Base-by-base conservation (phyloP, 2,329 filamentous ascomycete genomes). In the Bisporella sp. region DNA sequence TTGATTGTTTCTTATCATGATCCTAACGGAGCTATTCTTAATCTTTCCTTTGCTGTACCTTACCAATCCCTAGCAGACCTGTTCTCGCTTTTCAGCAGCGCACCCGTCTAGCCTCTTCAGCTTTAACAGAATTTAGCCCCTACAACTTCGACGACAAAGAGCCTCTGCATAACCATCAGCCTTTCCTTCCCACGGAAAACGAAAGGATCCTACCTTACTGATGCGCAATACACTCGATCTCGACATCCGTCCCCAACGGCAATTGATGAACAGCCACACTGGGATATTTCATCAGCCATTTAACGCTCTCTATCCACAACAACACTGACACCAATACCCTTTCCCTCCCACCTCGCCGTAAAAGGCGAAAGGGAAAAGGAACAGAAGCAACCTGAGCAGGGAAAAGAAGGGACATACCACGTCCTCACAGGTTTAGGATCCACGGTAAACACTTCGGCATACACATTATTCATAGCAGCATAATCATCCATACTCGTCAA, bases 401-500 rank as follows among this genome's bases (percentile, higher is more conserved):
- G 4, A 37, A 9, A n/a, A 21, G 3, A 21, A n/a, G 35, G n/a
- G 35, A 37, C 35, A n/a, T 37, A 37, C 35, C 75, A 78, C 31
- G 69, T 72, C 57, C 68, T 60, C 53, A 76, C 74, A 8, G 75
- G 75, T 64, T 74, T 75, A 1, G 69, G 68, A 12, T 70, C 64
- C 50, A 66, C 63, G 7, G 56, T 62, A 51, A 78, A 77, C 52
- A 75, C 71, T 59, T 75, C 70, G 31, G 71, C 69, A 50, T 79
- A 82, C 3, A 71, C 76, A 52, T 75, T 73, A 54, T 81, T 82
- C 68, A 83, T 75, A 7, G 70, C 68, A 0, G 71, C 74, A 62
- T 85, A 87, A 63, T 86, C 72, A 44, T 76, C 71, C 81, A 87
- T 87, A 51, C 76, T 74, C 1, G 76, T 78, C 21, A 87, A 63